Base-by-base conservation (phyloP, 352 stramenopile genomes). In the Phytopythium montanum region DNA sequence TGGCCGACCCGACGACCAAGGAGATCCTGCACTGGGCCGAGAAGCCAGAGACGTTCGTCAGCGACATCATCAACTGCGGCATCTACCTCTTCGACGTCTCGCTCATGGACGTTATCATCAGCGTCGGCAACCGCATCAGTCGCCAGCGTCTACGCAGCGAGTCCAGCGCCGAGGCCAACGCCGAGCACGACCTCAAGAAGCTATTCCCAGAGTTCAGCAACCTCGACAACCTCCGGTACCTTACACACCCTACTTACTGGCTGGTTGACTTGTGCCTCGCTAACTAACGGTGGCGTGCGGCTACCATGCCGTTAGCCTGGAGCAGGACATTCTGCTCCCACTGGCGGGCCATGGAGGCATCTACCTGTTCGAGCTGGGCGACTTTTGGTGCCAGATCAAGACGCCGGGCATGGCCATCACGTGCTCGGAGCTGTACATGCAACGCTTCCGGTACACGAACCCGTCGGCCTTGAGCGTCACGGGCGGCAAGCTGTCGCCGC, bases 331-430 rank as follows among this genome's bases (percentile, higher is more conserved):
- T 26, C 55, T 96, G 52, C 56, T 94, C n/a, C 85, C 84, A 6
- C 68, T 94, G 16, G 87, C 87, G 12, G 87, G 87, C n/a, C 77
- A 87, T 25, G 76, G 81, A 5, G 75, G 68, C 26, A 64, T 96
- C 21, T 95, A 82, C 38, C 60, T 96, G 26, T 88, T 81, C 62
- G 85, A 96, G 54, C 89, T 88, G 1, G 87, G 87, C 2, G 85
- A 96, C 61, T 95, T 96, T 55, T 96, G 87, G 87, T 95, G 85
- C 56, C 87, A 96, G 60, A 96, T 96, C 74, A 96, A 95, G 76
- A 96, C 87, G 1, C 87, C 87, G 0, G 87, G 87, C 19, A 95
- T 95, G 87, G 85, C 87, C 12, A 83, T 96, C 60, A 96, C 87
- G 66, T 96, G 87, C 63, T 96, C 87, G 10, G 87, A 95, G 70